Evolutionary conservation across 176 grass and related monocot genomes (phyloP).

Genomic region (Ananas comosus): DNA sequence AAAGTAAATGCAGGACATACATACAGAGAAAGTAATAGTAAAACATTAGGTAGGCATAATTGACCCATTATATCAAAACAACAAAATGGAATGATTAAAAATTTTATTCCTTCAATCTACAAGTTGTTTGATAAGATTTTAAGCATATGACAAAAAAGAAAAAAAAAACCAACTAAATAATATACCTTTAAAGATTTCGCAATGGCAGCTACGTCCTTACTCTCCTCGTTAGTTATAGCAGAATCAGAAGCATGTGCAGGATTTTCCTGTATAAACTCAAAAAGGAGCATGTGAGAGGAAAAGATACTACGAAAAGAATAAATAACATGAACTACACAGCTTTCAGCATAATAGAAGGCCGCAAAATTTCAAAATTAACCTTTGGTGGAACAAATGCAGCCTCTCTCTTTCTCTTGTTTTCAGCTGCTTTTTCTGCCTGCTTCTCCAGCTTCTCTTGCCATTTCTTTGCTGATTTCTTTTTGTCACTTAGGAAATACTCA

Average conservation of each 20-base stretch:
- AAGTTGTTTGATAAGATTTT: not conserved
- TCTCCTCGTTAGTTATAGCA: slow-evolving; percentile 30
- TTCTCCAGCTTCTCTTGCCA: slow-evolving; percentile 90
- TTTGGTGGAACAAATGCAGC: slow-evolving; percentile 83
- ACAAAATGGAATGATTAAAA: not conserved
- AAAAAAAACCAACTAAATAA: slow-evolving; percentile 12
- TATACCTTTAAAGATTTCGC: slow-evolving; percentile 80
- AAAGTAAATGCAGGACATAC: no score
- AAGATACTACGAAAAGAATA: slow-evolving; percentile 10
- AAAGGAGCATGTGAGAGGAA: slow-evolving; percentile 12
- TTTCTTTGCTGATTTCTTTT: slow-evolving; percentile 80
- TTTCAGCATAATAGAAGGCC: not conserved
- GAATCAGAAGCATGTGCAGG: slow-evolving; percentile 25
- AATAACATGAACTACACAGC: not conserved
- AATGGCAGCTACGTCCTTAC: slow-evolving; percentile 35
- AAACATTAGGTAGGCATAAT: not conserved
- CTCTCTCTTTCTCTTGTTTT: slow-evolving; percentile 90
- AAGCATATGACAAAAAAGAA: not conserved
- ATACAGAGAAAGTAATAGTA: no score
- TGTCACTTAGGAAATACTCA: slow-evolving; percentile 94
- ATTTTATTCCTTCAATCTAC: not conserved
- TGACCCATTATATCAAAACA: not conserved
- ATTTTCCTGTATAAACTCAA: slow-evolving; percentile 46
- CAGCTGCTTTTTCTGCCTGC: slow-evolving; percentile 70
- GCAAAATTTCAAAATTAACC: slow-evolving; percentile 20